Conservation (phyloP, 768 basidiomycete species). For the Epithele typhae region DNA sequence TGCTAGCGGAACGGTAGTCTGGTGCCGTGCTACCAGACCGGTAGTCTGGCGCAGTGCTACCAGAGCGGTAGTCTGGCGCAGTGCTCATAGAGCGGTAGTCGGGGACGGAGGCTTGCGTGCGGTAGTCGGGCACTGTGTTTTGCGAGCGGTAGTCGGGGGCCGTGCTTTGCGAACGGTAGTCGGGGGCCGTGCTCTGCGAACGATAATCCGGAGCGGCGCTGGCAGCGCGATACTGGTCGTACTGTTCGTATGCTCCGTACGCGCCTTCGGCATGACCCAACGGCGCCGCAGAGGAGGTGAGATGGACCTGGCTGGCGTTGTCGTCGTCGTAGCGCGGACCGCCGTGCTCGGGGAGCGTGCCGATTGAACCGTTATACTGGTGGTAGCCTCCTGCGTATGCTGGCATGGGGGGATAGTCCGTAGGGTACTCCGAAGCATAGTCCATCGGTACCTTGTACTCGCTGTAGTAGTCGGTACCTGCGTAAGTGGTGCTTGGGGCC, state of each 20-base stretch:
- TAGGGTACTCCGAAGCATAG: constrained; percentile 35
- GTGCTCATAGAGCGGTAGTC: constrained; percentile 11
- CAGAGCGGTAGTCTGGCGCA: constrained; percentile 9
- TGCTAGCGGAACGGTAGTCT: constrained; percentile 1
- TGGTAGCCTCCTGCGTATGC: constrained; percentile 62
- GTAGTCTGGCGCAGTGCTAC: constrained; percentile 7
- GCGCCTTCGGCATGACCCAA: constrained; percentile 40
- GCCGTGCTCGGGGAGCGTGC: constrained; percentile 52
- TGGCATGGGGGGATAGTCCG: constrained; percentile 69
- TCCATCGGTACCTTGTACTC: constrained; percentile 39
- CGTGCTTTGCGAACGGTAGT: constrained; percentile 2
- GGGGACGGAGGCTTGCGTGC: constrained; percentile 7
- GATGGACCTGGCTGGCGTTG: constrained; percentile 58
- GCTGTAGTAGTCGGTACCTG: constrained; percentile 41
- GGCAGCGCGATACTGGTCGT: constrained; percentile 10
- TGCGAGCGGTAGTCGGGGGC: constrained; percentile 9
- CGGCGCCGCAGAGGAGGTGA: constrained; percentile 56
- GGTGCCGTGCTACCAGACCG: constrained; percentile 4
- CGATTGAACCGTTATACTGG: constrained; percentile 56
- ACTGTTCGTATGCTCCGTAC: constrained; percentile 33
- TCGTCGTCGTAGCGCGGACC: constrained; percentile 60
- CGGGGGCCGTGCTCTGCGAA: constrained; percentile 2
- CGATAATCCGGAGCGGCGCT: constrained; percentile 10
- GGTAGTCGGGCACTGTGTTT: constrained; percentile 2
- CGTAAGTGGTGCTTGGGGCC: constrained; percentile 46